Conservation (phyloP, 352 stramenopile genomes). For the Pythium pectinolyticum region DNA sequence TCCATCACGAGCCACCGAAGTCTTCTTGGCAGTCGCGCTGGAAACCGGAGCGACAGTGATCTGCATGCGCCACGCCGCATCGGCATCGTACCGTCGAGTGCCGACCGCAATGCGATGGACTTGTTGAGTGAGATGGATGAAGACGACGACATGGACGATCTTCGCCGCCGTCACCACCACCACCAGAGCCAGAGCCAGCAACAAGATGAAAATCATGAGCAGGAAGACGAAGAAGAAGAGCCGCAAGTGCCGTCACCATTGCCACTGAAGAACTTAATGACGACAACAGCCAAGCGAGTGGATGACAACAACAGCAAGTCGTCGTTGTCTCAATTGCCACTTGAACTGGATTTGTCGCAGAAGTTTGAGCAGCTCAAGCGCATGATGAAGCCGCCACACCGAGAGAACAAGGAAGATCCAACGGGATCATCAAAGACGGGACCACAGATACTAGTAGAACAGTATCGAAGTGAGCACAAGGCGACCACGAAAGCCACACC, state of each 20-base stretch:
- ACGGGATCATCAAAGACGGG: not conserved
- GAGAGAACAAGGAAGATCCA: constrained; percentile 20
- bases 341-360: constrained; percentile 45
- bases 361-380: constrained; percentile 72
- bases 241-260: not conserved
- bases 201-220: not conserved
- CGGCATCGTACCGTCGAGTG: constrained; percentile 50
- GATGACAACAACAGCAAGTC: constrained; percentile 1
- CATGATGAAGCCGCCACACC: constrained; percentile 57
- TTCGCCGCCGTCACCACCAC: not conserved
- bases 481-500: not conserved
- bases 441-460: constrained; percentile 10
- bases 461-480: not conserved
- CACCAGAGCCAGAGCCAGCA: not conserved
- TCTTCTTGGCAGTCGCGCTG: constrained; percentile 20
- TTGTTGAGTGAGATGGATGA: constrained; percentile 45
- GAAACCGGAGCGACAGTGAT: constrained; percentile 60
- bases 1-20: constrained; percentile 11
- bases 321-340: constrained; percentile 16
- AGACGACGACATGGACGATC: constrained; percentile 23
- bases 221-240: not conserved
- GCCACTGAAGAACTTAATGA: not conserved
- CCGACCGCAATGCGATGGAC: constrained; percentile 52
- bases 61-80: constrained; percentile 51
- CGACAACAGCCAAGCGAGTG: not conserved